Percentiles rank a stretch among this genome's conserved stretches.
These are phyloP conservation scores for Candida tropicalis DNA, from an alignment of 1,139 yeast genomes.

Conservation along the genomic window DNA sequence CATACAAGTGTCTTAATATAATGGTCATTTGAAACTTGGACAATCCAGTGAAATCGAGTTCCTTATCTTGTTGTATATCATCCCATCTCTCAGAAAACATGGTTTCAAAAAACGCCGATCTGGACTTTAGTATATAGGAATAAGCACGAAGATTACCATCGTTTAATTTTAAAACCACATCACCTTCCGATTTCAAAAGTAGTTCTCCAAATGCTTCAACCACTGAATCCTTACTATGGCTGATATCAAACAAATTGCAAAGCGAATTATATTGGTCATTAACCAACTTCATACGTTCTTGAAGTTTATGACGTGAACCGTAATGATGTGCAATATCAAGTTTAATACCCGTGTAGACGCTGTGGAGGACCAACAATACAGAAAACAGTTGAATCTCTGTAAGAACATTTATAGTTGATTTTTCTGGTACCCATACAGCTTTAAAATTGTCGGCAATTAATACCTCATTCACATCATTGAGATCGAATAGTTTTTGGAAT, in stretches of 20 bases:
- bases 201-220: conserved; percentile 18
- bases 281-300: conserved; percentile 12
- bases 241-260: conserved; percentile 11
- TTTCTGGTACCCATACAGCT: conserved; percentile 24
- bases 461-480: conserved; percentile 18
- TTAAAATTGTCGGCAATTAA: conserved; percentile 22
- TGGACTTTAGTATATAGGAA: conserved; percentile 51
- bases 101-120: conserved; percentile 69
- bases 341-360: conserved; percentile 34
- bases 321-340: conserved; percentile 15
- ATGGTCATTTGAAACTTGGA: conserved; percentile 47
- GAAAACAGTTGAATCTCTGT: conserved; percentile 27
- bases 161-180: conserved; percentile 31
- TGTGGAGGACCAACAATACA: conserved; percentile 35
- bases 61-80: conserved; percentile 16
- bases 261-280: conserved; percentile 15
- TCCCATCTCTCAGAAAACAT: conserved; percentile 61
- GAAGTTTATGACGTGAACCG: conserved; percentile 14
- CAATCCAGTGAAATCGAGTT: conserved; percentile 49
- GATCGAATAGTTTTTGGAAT: conserved; percentile 25
- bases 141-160: conserved; percentile 50
- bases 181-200: conserved; percentile 21
- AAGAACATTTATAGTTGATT: conserved; percentile 20
- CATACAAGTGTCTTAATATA: conserved; percentile 61
- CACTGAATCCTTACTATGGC: conserved; percentile 1